Percentiles rank a stretch among this genome's conserved stretches.
Evolutionary conservation across 1,284 basidiomycete species (phyloP).

Genomic region (Ustilago lituana): DNA sequence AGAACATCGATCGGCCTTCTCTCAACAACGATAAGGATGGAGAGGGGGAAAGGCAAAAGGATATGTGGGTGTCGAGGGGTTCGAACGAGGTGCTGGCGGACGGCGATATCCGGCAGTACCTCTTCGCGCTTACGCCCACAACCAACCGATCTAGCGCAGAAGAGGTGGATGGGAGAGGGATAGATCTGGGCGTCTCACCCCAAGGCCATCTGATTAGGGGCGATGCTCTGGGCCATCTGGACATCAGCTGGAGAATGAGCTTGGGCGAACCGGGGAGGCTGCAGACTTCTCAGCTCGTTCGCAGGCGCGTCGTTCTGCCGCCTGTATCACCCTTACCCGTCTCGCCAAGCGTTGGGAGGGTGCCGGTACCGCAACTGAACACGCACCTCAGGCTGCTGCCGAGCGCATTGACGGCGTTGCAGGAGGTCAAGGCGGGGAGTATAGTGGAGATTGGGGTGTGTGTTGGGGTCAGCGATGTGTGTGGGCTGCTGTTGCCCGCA

Average conservation of each 20-base stretch:
- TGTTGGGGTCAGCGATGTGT: conserved; percentile 8
- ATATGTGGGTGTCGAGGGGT: conserved; percentile 29
- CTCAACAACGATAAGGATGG: neutral
- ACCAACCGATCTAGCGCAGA: neutral
- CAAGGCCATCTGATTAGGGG: conserved; percentile 15
- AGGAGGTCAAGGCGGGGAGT: neutral
- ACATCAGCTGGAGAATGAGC: conserved; percentile 62
- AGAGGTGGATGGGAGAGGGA: neutral
- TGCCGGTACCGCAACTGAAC: neutral
- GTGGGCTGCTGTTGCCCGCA: neutral
- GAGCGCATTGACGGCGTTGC: conserved; percentile 4
- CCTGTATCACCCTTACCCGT: neutral
- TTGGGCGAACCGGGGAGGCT: conserved; percentile 57
- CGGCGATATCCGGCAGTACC: conserved; percentile 60
- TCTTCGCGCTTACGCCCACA: conserved; percentile 47
- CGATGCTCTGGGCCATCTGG: conserved; percentile 53
- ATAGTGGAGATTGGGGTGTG: conserved; percentile 10
- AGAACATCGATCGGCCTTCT: conserved; percentile 35
- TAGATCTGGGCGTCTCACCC: conserved; percentile 14
- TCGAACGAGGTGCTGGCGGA: conserved; percentile 42
- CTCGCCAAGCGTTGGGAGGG: too few relatives aligned
- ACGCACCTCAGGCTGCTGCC: conserved; percentile 8
- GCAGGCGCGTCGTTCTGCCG: conserved; percentile 7
- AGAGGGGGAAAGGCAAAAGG: neutral
- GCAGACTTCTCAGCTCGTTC: conserved; percentile 39